Percentiles rank a stretch among this genome's conserved stretches.
phyloP scores from a whole-genome alignment of 2,329 filamentous ascomycete species.

The Cladobotryum mycophilum region DNA sequence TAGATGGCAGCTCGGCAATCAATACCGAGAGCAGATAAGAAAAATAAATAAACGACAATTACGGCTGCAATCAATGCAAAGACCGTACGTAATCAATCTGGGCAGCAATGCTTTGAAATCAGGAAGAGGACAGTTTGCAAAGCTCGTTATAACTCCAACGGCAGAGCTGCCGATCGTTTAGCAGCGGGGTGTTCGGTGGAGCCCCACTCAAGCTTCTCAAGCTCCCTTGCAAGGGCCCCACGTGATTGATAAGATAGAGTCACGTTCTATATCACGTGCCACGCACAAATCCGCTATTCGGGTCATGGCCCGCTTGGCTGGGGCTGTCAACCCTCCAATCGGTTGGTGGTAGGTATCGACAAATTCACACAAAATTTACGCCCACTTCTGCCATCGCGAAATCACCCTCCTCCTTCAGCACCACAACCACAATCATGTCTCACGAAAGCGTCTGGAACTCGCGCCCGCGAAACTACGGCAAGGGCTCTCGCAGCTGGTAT shows the following conservation, averaged over 20 bases:
- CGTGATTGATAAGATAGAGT: constrained; percentile 8
- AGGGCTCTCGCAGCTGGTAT: constrained; percentile 91
- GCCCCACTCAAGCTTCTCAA: neutral
- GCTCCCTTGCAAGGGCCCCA: neutral
- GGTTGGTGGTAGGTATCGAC: constrained; percentile 23
- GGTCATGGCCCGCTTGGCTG: constrained; percentile 18
- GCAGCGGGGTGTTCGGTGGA: neutral
- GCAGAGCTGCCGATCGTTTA: too few relatives aligned
- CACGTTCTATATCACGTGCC: constrained; percentile 14
- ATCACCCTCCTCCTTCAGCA: constrained; percentile 24
- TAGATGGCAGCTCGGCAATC: neutral
- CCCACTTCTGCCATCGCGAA: constrained; percentile 28
- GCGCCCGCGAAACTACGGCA: constrained; percentile 93
- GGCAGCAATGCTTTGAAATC: constrained; percentile 11
- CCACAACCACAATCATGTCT: constrained; percentile 48
- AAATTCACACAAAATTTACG: constrained; percentile 37
- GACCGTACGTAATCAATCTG: neutral
- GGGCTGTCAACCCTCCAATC: constrained; percentile 34
- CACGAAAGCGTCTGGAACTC: constrained; percentile 99
- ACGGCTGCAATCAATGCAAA: neutral
- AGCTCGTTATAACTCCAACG: neutral
- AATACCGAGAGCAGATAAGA: neutral
- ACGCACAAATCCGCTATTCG: neutral
- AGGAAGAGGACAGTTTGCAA: constrained; percentile 13
- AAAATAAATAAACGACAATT: neutral